Conservation (phyloP, 2,329 filamentous ascomycete species). For the Nemania sp. region DNA sequence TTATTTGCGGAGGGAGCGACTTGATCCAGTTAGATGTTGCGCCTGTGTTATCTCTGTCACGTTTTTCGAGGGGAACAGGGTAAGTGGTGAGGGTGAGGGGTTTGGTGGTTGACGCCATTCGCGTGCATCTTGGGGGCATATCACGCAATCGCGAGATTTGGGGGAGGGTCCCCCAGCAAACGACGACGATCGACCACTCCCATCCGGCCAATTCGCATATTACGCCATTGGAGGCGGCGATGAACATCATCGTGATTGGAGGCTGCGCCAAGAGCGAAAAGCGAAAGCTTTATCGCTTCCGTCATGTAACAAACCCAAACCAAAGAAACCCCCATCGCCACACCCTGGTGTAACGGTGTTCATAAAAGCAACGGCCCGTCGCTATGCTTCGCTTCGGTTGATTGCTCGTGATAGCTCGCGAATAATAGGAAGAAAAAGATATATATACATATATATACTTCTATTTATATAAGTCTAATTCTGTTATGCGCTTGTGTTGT, state of each 20-base stretch:
- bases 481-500: too few relatives aligned
- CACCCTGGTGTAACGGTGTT: not conserved
- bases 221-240: constrained; percentile 27
- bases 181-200: constrained; percentile 14
- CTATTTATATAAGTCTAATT: too few relatives aligned
- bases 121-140: constrained; percentile 24
- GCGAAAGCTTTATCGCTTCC: constrained; percentile 3
- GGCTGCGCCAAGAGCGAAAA: not conserved
- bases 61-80: not conserved
- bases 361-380: constrained; percentile 14
- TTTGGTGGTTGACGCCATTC: constrained; percentile 27
- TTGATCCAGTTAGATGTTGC: constrained; percentile 4
- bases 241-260: constrained; percentile 19
- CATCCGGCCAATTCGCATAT: constrained; percentile 12
- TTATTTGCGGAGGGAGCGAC: not conserved
- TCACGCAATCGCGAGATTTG: constrained; percentile 27
- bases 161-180: too few relatives aligned
- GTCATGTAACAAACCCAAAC: not conserved
- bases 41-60: not conserved
- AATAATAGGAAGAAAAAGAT: not conserved
- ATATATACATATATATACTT: too few relatives aligned
- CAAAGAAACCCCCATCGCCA: not conserved
- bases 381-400: not conserved
- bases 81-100: constrained; percentile 15
- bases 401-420: constrained; percentile 8